Conservation (phyloP, 495 filamentous ascomycete species). For the Friedmanniomyces simplex region DNA sequence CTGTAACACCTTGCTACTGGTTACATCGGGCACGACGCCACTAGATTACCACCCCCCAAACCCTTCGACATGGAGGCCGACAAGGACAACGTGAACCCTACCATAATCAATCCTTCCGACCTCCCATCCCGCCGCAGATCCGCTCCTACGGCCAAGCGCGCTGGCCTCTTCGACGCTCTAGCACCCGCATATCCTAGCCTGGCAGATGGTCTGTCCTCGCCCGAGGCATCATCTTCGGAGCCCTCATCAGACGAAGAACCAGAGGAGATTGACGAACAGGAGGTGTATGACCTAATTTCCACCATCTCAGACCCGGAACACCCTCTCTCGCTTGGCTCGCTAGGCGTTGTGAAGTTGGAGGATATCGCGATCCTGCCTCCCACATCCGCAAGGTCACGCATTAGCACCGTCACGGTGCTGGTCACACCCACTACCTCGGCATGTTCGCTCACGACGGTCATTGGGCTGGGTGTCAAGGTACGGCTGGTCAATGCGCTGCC, state of each 20-base stretch:
- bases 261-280: conserved; percentile 89
- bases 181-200: conserved; percentile 39
- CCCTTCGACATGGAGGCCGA: conserved; percentile 34
- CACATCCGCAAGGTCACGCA: conserved; percentile 30
- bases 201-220: conserved; percentile 43
- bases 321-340: conserved; percentile 79
- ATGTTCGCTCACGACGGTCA: conserved; percentile 91
- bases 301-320: conserved; percentile 94
- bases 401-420: conserved; percentile 51
- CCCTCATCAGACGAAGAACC: conserved; percentile 50
- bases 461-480: conserved; percentile 86
- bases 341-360: conserved; percentile 86
- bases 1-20: too few species aligned
- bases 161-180: conserved; percentile 37
- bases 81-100: conserved; percentile 87
- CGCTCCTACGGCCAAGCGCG: conserved; percentile 34
- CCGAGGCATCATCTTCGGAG: conserved; percentile 25
- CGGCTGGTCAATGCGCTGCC: conserved; percentile 83
- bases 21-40: too few species aligned
- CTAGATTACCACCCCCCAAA: neutral
- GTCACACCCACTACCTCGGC: conserved; percentile 97
- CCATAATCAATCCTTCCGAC: conserved; percentile 79
- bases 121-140: conserved; percentile 65
- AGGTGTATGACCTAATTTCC: conserved; percentile 91
- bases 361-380: conserved; percentile 66